Conservation (phyloP, 768 basidiomycete genomes). For the Tulasnella sp. region DNA sequence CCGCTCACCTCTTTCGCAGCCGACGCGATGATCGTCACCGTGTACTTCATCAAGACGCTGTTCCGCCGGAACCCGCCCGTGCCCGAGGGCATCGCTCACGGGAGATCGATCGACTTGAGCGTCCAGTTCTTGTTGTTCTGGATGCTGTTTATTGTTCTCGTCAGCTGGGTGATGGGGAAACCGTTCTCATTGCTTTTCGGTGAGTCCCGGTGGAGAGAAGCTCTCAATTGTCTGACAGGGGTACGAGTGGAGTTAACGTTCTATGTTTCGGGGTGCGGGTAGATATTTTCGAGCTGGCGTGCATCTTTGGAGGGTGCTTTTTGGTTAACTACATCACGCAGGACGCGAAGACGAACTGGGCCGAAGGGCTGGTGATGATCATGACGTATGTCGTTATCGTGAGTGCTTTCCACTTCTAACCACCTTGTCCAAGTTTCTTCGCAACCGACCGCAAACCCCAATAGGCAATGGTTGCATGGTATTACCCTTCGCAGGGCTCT, state of each 20-base stretch:
- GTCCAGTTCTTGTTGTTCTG: slow-evolving; percentile 71
- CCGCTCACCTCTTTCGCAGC: slow-evolving; percentile 65
- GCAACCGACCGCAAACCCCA: neutral
- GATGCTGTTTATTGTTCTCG: slow-evolving; percentile 59
- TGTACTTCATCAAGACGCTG: slow-evolving; percentile 41
- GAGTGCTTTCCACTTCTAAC: slow-evolving; percentile 16
- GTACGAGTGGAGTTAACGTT: neutral
- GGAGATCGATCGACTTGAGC: slow-evolving; percentile 60
- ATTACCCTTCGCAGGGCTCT: neutral
- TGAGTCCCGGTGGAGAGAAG: slow-evolving; percentile 25
- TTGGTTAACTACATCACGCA: slow-evolving; percentile 72
- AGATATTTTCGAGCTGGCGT: slow-evolving; percentile 23
- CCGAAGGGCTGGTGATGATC: slow-evolving; percentile 55
- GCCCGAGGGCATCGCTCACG: slow-evolving; percentile 51
- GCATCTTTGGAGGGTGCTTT: slow-evolving; percentile 56
- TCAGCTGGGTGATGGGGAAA: slow-evolving; percentile 54
- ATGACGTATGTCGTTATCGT: slow-evolving; percentile 59
- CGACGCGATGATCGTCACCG: slow-evolving; percentile 49
- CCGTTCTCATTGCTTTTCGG: slow-evolving; percentile 60
- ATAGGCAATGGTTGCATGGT: slow-evolving; percentile 2
- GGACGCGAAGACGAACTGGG: slow-evolving; percentile 71
- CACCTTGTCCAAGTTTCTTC: neutral
- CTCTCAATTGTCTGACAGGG: neutral
- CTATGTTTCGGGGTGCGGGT: neutral
- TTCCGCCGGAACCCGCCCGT: slow-evolving; percentile 28